Base-by-base conservation (phyloP, 1,284 basidiomycete species). In the Leccinum holopus region DNA sequence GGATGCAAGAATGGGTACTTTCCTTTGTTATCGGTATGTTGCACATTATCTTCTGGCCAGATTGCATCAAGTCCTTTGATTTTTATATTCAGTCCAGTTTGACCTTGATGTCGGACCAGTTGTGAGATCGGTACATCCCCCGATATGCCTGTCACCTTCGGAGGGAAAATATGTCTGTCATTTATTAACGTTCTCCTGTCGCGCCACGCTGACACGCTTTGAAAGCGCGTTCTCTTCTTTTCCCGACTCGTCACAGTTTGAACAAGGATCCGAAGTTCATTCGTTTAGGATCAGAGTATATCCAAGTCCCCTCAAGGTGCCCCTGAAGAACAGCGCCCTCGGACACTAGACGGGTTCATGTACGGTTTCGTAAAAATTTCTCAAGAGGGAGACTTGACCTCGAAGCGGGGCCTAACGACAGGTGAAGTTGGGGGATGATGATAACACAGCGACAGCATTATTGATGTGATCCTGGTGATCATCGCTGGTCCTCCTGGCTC, bases 151-250 rank as follows among this genome's bases (percentile, higher is more conserved):
- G 63, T 84, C 80, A 58, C 82, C 82, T 66, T 80, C 79, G 47
- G 94, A 91, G 76, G 65, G 92, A 91, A 69, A 97, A 96, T 70
- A 90, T 97, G 94, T 95, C 47, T 70, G 91, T 81, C 10, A 55
- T 59, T 44, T 16, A 5, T 18, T 32, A 35, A 1, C 53, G 16
- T 44, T 25, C 47, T 53, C 18, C 57, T n/a, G 35, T 18, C 25
- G 6, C 10, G 11, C 60, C 18, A 5, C 5, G 11, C 59, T 76
- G 55, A 75, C 58, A 58, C 28, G 3, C 2, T 53, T 57, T n/a
- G 59, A 39, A 63, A 95, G 95, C 61, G 94, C 95, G 5, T 98
- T 98, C 77, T 95, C 93, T 0, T 88, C 94, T 0, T 95, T 99
- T 71, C 97, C 97, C 0, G 96, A 98, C 71, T 95, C 94, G 0